Evolutionary conservation across 768 basidiomycete genomes (phyloP).

Genomic region (Rickenella mellea): DNA sequence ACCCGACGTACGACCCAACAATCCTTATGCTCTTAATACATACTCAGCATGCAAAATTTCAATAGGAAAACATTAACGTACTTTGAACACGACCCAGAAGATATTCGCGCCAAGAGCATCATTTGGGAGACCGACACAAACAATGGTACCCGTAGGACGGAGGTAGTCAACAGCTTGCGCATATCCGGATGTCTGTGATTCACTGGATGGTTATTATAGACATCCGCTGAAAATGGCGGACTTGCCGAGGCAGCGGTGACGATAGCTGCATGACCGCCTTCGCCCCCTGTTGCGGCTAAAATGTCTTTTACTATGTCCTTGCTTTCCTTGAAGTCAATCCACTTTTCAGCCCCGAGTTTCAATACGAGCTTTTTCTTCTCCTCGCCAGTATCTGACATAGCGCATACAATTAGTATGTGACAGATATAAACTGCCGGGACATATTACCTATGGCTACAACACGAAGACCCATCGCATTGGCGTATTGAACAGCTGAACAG

Average conservation of each 20-base stretch:
- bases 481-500: conserved; percentile 82
- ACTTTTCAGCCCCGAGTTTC: conserved; percentile 61
- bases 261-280: conserved; percentile 64
- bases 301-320: conserved; percentile 61
- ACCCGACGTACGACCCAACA: conserved; percentile 34
- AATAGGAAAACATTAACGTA: conserved; percentile 10
- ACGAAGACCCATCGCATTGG: conserved; percentile 63
- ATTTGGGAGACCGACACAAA: conserved; percentile 72
- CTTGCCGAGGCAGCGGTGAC: conserved; percentile 47
- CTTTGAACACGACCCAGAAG: conserved; percentile 65
- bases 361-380: conserved; percentile 58
- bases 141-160: conserved; percentile 59
- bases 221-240: conserved; percentile 5
- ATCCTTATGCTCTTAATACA: conserved; percentile 44
- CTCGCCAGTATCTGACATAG: conserved; percentile 49
- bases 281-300: conserved; percentile 50
- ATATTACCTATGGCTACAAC: conserved; percentile 62
- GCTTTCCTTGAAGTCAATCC: conserved; percentile 69
- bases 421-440: background rate
- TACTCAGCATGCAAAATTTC: conserved; percentile 8
- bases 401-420: background rate
- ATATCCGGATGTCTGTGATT: conserved; percentile 21
- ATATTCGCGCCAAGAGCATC: conserved; percentile 52
- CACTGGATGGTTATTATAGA: conserved; percentile 17
- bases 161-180: conserved; percentile 66